Base-by-base conservation (phyloP, 2,329 filamentous ascomycete genomes). In the Metarhizium robertsii region DNA sequence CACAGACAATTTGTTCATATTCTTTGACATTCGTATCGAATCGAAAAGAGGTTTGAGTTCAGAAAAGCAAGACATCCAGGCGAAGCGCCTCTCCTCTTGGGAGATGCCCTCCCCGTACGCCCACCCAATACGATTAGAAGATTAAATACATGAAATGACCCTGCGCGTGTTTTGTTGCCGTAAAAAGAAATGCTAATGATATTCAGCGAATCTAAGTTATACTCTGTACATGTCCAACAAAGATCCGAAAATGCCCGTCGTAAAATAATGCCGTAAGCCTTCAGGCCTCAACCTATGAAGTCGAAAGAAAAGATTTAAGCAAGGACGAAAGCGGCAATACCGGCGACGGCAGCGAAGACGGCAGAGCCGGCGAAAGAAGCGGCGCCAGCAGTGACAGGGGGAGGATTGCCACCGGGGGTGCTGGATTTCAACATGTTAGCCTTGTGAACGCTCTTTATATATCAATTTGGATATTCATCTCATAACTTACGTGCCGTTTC, bases 291-390 rank as follows among this genome's bases (percentile, higher is more conserved):
- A 69, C 67, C 43, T 58, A 66, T 63, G 63, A 16, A 67, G 69
- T 65, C 62, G 66, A 68, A 63, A 63, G 64, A 58, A 67, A 62
- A 58, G 51, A 68, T 67, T 79, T 83, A 83, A 69, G 75, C 76
- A 65, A 84, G 70, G 72, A 77, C 64, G 66, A 80, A 70, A 66
- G 78, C 80, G 59, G 72, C 75, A 55, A 79, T 67, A 72, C 78
- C 80, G 70, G 76, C 80, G 51, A 71, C 74, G 61, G 75, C 79
- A 68, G 80, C 80, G 66, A 81, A 70, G 65, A 76, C 59, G 66
- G 74, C 75, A 59, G 79, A 81, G 73, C 75, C 78, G 59, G 73
- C 73, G 64, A 83, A 67, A 65, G 75, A 73, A 64, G 73, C 72
- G 61, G 80, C 80, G 67, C 77, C 80, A 61, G 74, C 79, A 53